Percentiles rank a stretch among this genome's conserved stretches.
Conservation (phyloP, 2,329 filamentous ascomycete species). For the Aspergillus ustus region DNA sequence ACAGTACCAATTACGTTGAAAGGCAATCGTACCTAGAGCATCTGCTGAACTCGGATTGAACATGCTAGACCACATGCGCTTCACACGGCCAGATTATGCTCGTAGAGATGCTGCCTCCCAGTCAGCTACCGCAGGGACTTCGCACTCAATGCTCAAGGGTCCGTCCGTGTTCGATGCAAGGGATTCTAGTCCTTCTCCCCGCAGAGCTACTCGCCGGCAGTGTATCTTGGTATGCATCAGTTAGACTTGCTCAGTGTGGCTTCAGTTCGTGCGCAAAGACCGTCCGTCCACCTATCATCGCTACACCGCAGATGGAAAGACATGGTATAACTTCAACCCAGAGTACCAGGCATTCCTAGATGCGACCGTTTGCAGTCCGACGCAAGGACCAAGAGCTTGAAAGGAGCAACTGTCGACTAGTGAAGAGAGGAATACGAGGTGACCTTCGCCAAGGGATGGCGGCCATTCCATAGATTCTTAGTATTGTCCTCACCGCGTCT, state of each 20-base stretch:
- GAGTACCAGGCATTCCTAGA: neutral
- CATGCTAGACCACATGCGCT: too few species aligned
- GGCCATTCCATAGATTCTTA: neutral
- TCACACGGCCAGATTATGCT: too few species aligned
- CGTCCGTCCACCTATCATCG: neutral
- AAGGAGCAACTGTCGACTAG: neutral
- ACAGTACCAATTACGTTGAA: too few species aligned
- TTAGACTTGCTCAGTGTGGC: neutral
- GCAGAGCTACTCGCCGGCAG: too few species aligned
- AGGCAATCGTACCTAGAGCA: too few species aligned
- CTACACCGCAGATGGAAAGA: neutral
- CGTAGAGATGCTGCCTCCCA: too few species aligned
- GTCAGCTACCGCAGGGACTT: too few species aligned
- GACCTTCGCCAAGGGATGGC: neutral
- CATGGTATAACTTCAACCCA: neutral
- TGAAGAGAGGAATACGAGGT: neutral
- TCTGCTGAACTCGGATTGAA: too few species aligned
- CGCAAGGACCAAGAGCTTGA: neutral
- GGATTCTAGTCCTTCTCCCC: too few species aligned
- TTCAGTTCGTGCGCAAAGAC: neutral
- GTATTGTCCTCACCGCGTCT: neutral
- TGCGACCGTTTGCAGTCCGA: neutral
- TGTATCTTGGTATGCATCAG: neutral
- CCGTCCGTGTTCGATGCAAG: too few species aligned
- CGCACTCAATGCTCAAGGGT: too few species aligned